Conservation (phyloP, 768 basidiomycete genomes). For the Bullera alba region DNA sequence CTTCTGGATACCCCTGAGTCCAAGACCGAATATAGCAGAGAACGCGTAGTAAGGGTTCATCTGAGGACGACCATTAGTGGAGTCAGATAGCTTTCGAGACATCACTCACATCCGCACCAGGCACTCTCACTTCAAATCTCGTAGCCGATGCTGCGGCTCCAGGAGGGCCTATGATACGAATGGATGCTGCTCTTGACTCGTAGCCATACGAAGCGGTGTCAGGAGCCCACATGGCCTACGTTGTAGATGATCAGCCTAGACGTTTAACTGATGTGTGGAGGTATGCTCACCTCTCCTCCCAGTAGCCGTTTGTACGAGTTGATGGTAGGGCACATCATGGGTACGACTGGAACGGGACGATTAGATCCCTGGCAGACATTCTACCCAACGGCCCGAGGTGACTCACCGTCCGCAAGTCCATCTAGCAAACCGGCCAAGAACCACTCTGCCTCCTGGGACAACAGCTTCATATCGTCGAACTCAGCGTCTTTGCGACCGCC, state of each 20-base stretch:
- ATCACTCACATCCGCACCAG: constrained; percentile 79
- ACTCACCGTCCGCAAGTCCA: constrained; percentile 78
- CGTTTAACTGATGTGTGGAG: not conserved
- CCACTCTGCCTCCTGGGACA: constrained; percentile 76
- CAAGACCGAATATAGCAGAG: constrained; percentile 77
- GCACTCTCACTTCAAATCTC: constrained; percentile 84
- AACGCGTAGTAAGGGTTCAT: constrained; percentile 81
- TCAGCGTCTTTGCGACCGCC: constrained; percentile 64
- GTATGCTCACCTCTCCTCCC: constrained; percentile 66
- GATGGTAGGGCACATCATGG: constrained; percentile 76
- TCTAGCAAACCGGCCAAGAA: constrained; percentile 91
- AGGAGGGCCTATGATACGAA: constrained; percentile 88
- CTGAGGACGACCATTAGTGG: constrained; percentile 15
- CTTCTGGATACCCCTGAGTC: constrained; percentile 78
- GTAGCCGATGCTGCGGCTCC: constrained; percentile 74
- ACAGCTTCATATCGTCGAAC: constrained; percentile 72
- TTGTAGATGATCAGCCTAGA: not conserved
- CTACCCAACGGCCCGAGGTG: no score
- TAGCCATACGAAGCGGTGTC: constrained; percentile 91
- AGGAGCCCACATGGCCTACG: constrained; percentile 75
- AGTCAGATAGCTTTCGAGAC: not conserved
- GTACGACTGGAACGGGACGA: constrained; percentile 57
- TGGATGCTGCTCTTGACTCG: constrained; percentile 84
- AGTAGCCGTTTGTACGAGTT: constrained; percentile 96
- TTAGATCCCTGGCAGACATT: not conserved